A percentile compares a stretch with the other conserved stretches of the same genome.
Evolutionary conservation across 1,284 basidiomycete genomes (phyloP).

Genomic region (Apiotrichum montevideense): DNA sequence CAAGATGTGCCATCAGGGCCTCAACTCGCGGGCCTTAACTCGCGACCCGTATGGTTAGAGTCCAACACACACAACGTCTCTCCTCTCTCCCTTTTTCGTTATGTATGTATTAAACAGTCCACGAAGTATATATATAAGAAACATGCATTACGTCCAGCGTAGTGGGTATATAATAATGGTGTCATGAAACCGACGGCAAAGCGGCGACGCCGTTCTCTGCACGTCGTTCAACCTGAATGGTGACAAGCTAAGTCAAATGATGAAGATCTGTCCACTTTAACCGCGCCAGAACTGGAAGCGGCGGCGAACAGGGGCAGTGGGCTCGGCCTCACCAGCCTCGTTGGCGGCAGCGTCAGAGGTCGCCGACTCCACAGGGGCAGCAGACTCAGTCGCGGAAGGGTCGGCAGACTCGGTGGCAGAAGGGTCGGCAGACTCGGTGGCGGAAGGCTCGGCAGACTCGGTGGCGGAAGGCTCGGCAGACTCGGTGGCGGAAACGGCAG

Average conservation of each 20-base stretch:
- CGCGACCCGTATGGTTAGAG: too few relatives aligned
- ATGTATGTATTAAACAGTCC: too few relatives aligned
- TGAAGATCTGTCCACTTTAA: neutral
- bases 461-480: neutral
- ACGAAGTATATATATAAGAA: neutral
- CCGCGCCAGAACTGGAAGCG: conserved; percentile 13
- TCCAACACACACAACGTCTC: too few relatives aligned
- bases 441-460: neutral
- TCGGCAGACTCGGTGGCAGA: neutral
- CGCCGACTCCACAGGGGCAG: neutral
- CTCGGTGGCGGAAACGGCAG: neutral
- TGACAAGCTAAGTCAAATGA: too few relatives aligned
- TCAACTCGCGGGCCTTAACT: too few relatives aligned
- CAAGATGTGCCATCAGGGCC: too few relatives aligned
- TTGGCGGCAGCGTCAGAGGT: too few relatives aligned
- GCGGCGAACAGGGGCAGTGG: neutral
- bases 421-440: neutral
- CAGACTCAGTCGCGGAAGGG: neutral
- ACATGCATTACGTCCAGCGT: conserved; percentile 5
- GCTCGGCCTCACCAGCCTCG: neutral
- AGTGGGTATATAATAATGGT: neutral
- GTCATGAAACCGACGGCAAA: neutral
- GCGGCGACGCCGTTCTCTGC: too few relatives aligned
- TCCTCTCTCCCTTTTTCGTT: too few relatives aligned
- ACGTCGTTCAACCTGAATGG: too few relatives aligned